These are phyloP conservation scores for Phytomonas francai DNA, from an alignment of 208 protist genomes.

Conservation along the genomic window DNA sequence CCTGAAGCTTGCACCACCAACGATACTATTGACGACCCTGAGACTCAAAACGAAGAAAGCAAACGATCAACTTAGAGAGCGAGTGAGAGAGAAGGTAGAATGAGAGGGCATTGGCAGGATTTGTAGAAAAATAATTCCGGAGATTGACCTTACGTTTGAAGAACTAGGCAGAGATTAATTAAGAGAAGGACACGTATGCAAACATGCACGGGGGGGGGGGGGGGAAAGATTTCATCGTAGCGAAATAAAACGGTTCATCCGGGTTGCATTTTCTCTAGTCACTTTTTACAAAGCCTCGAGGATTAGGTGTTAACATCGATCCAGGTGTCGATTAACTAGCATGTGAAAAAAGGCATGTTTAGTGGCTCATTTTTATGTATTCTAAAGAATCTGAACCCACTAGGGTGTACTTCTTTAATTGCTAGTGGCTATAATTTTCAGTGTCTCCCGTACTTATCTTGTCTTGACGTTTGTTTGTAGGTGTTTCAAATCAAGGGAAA, in stretches of 20 bases:
- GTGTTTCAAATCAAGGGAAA: neutral
- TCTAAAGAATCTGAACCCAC: neutral
- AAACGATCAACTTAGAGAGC: neutral
- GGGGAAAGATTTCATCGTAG: neutral
- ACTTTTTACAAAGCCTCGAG: neutral
- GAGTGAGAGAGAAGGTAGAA: neutral
- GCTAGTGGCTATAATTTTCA: neutral
- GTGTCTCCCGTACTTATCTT: neutral
- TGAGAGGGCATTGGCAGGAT: no score
- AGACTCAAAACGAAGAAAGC: neutral
- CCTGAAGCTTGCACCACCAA: neutral
- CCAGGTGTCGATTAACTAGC: neutral
- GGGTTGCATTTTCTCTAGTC: neutral
- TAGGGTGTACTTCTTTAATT: neutral
- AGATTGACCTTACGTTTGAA: neutral
- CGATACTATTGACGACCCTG: neutral
- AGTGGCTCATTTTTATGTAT: neutral
- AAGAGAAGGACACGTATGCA: neutral
- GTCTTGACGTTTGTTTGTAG: neutral
- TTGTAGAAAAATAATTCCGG: neutral
- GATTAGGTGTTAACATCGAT: neutral
- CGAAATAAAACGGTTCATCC: neutral
- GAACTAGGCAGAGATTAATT: neutral
- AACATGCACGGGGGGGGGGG: neutral
- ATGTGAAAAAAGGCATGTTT: neutral